A percentile compares a stretch with the other conserved stretches of the same genome.
These are phyloP conservation scores for Myxozyma neglecta DNA, from an alignment of 805 yeast species.

Conservation along the genomic window DNA sequence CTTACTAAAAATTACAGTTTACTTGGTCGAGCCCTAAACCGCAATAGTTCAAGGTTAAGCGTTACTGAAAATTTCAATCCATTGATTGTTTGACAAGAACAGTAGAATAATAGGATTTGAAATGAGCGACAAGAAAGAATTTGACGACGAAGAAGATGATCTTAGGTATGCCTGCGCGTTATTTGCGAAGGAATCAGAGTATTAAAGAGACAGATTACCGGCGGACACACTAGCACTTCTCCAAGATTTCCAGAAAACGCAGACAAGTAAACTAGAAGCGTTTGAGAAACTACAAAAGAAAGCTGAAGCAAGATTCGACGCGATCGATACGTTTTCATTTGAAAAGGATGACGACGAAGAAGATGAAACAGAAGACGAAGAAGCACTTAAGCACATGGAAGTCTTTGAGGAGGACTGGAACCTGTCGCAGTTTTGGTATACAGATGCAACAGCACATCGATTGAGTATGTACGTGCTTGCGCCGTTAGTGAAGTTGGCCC, in stretches of 20 bases:
- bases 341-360: constrained; percentile 77
- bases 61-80: neutral
- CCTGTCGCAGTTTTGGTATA: constrained; percentile 86
- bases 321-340: constrained; percentile 47
- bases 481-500: constrained; percentile 14
- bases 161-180: constrained; percentile 5
- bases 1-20: too few species aligned
- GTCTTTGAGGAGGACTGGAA: constrained; percentile 91
- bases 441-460: constrained; percentile 66
- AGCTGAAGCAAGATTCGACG: constrained; percentile 56
- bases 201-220: constrained; percentile 40
- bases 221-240: constrained; percentile 55
- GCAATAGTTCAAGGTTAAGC: neutral
- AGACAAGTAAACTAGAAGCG: constrained; percentile 54
- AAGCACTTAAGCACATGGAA: constrained; percentile 53
- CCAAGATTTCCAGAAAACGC: constrained; percentile 67
- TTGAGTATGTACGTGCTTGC: constrained; percentile 37
- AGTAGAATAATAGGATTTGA: neutral
- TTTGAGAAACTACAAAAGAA: constrained; percentile 55
- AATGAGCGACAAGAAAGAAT: neutral
- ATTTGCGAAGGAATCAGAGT: neutral
- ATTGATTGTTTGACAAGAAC: neutral
- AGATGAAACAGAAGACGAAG: constrained; percentile 82
- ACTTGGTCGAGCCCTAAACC: constrained; percentile 1
- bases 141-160: constrained; percentile 13